Conservation (phyloP, 2,329 filamentous ascomycete species). For the Penicillium thymicola region DNA sequence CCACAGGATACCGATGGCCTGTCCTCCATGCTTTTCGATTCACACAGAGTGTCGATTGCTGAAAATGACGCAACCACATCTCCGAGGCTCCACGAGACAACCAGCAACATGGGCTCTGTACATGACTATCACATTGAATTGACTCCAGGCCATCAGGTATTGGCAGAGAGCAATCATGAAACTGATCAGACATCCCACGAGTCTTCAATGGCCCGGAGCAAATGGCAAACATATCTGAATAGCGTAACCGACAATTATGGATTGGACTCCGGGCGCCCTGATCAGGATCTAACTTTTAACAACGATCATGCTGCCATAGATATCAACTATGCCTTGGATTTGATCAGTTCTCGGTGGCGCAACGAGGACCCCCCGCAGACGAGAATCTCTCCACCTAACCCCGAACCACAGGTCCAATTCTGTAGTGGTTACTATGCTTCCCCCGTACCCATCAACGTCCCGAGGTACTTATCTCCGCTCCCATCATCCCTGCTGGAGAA, state of each 20-base stretch:
- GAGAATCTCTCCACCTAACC: neutral
- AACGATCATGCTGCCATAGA: constrained; percentile 67
- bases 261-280: constrained; percentile 66
- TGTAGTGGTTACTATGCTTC: constrained; percentile 68
- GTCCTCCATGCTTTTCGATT: constrained; percentile 10
- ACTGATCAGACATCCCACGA: constrained; percentile 8
- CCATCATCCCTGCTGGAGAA: constrained; percentile 62
- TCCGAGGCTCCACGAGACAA: neutral
- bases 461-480: constrained; percentile 55
- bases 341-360: constrained; percentile 20
- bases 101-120: neutral
- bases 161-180: constrained; percentile 2
- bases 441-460: constrained; percentile 63
- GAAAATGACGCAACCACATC: constrained; percentile 2
- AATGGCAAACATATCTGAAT: constrained; percentile 33
- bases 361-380: constrained; percentile 7
- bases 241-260: constrained; percentile 56
- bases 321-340: constrained; percentile 41
- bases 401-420: constrained; percentile 36
- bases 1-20: neutral
- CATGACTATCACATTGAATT: neutral
- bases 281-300: constrained; percentile 68
- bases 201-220: constrained; percentile 23
- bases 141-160: constrained; percentile 3
- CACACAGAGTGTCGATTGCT: constrained; percentile 2